Evolutionary conservation across 495 filamentous ascomycete species (phyloP).

Genomic region (Friedmanniomyces endolithicus): DNA sequence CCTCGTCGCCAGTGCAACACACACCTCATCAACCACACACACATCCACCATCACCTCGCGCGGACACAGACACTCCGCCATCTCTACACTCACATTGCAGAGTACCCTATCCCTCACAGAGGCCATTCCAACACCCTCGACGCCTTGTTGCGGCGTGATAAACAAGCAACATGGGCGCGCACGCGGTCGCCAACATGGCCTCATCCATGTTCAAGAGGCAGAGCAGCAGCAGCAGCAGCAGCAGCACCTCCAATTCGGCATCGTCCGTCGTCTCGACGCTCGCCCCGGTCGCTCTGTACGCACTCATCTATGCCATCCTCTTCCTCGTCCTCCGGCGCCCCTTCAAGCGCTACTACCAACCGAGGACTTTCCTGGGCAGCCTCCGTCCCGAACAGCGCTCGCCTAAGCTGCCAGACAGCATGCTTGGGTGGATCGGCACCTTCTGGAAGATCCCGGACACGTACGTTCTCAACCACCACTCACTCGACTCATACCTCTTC

Average conservation of each 20-base stretch:
- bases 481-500: constrained; percentile 53
- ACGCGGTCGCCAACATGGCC: constrained; percentile 2
- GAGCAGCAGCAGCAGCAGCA: neutral
- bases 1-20: neutral
- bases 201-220: neutral
- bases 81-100: neutral
- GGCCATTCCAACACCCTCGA: neutral
- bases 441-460: constrained; percentile 74
- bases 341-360: constrained; percentile 69
- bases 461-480: constrained; percentile 77
- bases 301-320: constrained; percentile 48
- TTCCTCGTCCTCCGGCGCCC: constrained; percentile 69
- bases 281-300: constrained; percentile 52
- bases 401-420: constrained; percentile 52
- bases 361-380: constrained; percentile 72
- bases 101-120: neutral
- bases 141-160: neutral
- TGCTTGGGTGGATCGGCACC: constrained; percentile 60
- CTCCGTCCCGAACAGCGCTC: constrained; percentile 55
- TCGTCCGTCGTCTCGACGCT: constrained; percentile 59
- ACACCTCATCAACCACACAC: neutral
- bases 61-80: too few species aligned
- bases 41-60: neutral
- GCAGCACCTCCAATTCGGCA: constrained; percentile 33
- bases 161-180: neutral